Percentiles rank a stretch among this genome's conserved stretches.
These are phyloP conservation scores for Penicillium paxilli DNA, from an alignment of 495 filamentous ascomycete genomes.

Conservation along the genomic window DNA sequence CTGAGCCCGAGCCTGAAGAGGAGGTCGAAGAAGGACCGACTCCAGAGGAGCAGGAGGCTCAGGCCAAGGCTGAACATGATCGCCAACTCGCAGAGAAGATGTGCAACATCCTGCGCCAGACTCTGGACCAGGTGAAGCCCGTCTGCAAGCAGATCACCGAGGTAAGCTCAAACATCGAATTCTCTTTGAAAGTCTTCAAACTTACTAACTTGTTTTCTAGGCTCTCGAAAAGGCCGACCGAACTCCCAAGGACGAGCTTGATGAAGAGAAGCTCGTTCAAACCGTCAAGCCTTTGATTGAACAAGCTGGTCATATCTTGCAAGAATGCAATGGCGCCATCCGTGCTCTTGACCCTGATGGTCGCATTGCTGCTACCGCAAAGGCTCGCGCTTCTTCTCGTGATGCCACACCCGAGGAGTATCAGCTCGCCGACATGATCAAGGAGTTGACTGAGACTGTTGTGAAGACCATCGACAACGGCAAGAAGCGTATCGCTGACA, in stretches of 20 bases:
- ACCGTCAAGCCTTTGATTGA: slow-evolving; percentile 85
- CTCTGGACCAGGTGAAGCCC: slow-evolving; percentile 79
- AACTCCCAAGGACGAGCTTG: slow-evolving; percentile 85
- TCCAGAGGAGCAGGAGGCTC: slow-evolving; percentile 52
- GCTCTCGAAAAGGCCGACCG: slow-evolving; percentile 77
- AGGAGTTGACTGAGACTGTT: slow-evolving; percentile 65
- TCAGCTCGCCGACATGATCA: slow-evolving; percentile 77
- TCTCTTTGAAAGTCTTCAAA: not conserved
- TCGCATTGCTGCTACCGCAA: slow-evolving; percentile 79
- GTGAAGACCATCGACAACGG: slow-evolving; percentile 81
- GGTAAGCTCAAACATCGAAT: slow-evolving; percentile 42
- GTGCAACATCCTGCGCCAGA: slow-evolving; percentile 69
- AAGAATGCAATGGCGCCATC: slow-evolving; percentile 87
- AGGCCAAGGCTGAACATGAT: slow-evolving; percentile 64
- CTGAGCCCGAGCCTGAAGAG: slow-evolving; percentile 46
- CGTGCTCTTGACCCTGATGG: slow-evolving; percentile 90
- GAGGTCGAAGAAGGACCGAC: slow-evolving; percentile 34
- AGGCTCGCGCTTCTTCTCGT: slow-evolving; percentile 74
- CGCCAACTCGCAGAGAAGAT: slow-evolving; percentile 78
- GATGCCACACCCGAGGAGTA: slow-evolving; percentile 89
- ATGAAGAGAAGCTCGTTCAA: slow-evolving; percentile 86
- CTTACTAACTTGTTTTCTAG: slow-evolving; percentile 41
- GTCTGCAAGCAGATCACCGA: slow-evolving; percentile 86
- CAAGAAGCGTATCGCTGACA: slow-evolving; percentile 81
- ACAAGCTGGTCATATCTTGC: slow-evolving; percentile 75